A percentile compares a stretch with the other conserved stretches of the same genome.
phyloP scores from a whole-genome alignment of 306 rosid genomes.

The Ceratonia siliqua region DNA sequence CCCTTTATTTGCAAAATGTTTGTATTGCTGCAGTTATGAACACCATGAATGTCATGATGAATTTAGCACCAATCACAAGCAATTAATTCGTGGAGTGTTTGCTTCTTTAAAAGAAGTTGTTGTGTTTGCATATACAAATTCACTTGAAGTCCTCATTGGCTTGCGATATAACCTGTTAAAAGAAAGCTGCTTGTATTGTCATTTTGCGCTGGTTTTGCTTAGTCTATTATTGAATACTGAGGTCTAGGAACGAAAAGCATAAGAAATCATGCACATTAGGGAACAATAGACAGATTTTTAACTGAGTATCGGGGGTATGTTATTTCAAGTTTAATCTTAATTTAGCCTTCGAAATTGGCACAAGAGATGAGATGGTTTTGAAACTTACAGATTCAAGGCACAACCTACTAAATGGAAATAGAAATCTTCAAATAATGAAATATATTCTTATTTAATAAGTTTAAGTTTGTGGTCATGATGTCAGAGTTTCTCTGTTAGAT shows the following conservation, averaged over 20 bases:
- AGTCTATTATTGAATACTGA: background rate
- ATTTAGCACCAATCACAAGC: background rate
- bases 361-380: background rate
- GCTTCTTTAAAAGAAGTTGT: background rate
- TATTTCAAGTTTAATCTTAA: background rate
- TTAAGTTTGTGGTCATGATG: background rate
- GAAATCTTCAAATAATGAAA: background rate
- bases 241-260: background rate
- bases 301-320: background rate
- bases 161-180: background rate
- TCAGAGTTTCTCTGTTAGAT: background rate
- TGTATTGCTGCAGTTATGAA: slow-evolving; percentile 16
- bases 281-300: background rate
- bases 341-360: background rate
- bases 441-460: too few species aligned
- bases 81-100: background rate
- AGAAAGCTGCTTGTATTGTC: background rate
- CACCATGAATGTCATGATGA: background rate
- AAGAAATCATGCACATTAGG: background rate
- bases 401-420: too few species aligned
- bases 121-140: background rate
- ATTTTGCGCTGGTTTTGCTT: background rate
- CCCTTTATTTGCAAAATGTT: background rate
- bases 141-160: background rate
- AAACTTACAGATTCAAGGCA: background rate